Evolutionary conservation across 495 filamentous ascomycete genomes (phyloP), one percentile per base, ranked within the genome.

Genomic region (Podospora fimiseda): DNA sequence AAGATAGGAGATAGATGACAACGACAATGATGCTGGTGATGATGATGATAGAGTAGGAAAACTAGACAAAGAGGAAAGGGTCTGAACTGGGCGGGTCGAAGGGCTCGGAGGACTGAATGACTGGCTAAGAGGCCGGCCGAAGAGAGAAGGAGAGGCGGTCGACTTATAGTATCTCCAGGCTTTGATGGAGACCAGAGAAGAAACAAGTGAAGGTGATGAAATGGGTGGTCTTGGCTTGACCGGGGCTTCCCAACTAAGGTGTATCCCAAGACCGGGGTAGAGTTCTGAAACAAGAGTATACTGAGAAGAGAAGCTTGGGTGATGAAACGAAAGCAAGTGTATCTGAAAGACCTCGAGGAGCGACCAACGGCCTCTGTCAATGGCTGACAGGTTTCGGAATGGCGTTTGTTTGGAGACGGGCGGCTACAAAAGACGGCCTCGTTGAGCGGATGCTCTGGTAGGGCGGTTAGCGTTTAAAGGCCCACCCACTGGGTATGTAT

Each of bases 401-500:
- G 71, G 74, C 74, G 74, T 73, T 60, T 75, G 67, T 76, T 65
- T 74, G 70, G 63, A 70, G 68, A 55, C 57, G 68, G 74, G 74
- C 74, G 74, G 74, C 67, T 76, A 76, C 64, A 51, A 62, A 62
- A 64, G 43, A 23, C 14, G 66, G 51, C 62, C 58, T 51, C 24
- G 41, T 51, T 27, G 42, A 50, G 56, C 60, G 60, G 60, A 58
- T 55, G 52, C 57, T 51, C 52, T 60, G 53, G 62, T 64, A 71
- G 65, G 71, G 71, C 70, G 72, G 72, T 59, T 73, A 74, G 65
- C 45, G 47, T 56, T 51, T 60, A 52, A 57, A 33, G 49, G 55
- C 24, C 43, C 39, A 23, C 44, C 43, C 39, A 23, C 44, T 47
- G 40, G 47, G 16, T 23, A n/a, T n/a, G n/a, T n/a, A n/a, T n/a